These are phyloP conservation scores for Barbarea vulgaris DNA, from an alignment of 345 rosid species.

Conservation along the genomic window DNA sequence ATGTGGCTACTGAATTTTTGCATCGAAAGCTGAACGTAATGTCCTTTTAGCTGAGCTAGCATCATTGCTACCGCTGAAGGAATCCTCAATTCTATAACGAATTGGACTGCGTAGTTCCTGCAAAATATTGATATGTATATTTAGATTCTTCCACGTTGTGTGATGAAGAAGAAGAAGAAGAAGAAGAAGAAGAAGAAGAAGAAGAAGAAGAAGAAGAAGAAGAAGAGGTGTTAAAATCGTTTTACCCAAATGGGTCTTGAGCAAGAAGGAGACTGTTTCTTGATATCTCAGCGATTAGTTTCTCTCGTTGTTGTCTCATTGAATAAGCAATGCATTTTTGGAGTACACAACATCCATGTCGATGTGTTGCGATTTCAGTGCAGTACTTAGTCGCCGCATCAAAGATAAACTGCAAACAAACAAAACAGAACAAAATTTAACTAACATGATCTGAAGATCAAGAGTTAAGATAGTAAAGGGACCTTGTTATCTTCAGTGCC, in stretches of 20 bases:
- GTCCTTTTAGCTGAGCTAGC: constrained; percentile 56
- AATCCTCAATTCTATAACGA: constrained; percentile 52
- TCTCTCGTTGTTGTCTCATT: constrained; percentile 49
- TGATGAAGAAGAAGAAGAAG: neutral
- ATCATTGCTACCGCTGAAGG: constrained; percentile 47
- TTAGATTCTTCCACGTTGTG: neutral
- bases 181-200: neutral
- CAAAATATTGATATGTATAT: neutral
- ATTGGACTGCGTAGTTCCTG: constrained; percentile 67
- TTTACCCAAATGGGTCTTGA: constrained; percentile 60
- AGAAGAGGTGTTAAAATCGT: neutral
- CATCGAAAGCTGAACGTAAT: constrained; percentile 56
- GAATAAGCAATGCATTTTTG: constrained; percentile 60
- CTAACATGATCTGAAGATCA: neutral
- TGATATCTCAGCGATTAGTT: constrained; percentile 48
- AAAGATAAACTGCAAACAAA: constrained; percentile 46
- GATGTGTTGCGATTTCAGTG: constrained; percentile 59
- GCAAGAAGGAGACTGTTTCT: constrained; percentile 55
- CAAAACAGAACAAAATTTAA: neutral
- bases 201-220: neutral
- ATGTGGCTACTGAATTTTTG: constrained; percentile 63
- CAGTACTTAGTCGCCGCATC: constrained; percentile 57
- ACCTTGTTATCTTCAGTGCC: constrained; percentile 65
- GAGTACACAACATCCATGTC: constrained; percentile 69
- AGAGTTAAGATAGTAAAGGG: neutral